Base-by-base conservation (phyloP, 1,139 yeast genomes). In the Protomyces inouyei region DNA sequence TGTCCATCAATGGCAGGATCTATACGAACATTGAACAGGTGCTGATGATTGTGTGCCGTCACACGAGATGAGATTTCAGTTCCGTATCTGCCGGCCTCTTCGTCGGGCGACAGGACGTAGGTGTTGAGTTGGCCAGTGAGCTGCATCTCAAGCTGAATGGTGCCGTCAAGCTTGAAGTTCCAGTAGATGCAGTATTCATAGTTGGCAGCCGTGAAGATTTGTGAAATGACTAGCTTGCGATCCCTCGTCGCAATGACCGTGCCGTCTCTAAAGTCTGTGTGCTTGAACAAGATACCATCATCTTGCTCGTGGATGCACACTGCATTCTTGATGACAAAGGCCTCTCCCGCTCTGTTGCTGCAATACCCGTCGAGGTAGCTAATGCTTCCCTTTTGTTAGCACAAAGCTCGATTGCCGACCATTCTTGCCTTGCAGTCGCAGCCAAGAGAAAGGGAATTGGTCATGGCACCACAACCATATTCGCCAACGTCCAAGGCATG, bases 401-500 rank as follows among this genome's bases (percentile, higher is more conserved):
- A 5, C 48, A 18, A 16, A 43, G 32, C 32, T 28, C 8, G 32
- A 6, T 4, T 28, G 8, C 8, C 32, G 32, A 28, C 16, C 16
- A 14, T 38, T 56, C 84, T 90, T 72, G 93, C 95, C 74, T 87
- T 86, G 78, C 95, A 87, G 75, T 87, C 95, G 75, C 95, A 87
- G 43, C 93, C 93, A 65, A 87, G 80, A 25, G 88, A 78, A 70
- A 87, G 80, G 52, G 92, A 88, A 76, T 87, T 87, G 61, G 95
- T 85, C 84, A 87, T 85, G 78, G 84, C 83, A 71, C 95, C 95
- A 69, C 91, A 92, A 77, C 95, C 95, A 74, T 87, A 87, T 76
- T 87, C 95, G 73, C 95, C 95, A 71, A 87, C 84, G 77, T 87
- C 95, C 75, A 87, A 83, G 55, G 95, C 95, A 71, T 87, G 95